Percentiles rank a stretch among this genome's conserved stretches.
phyloP scores from a whole-genome alignment of 176 grass and related monocot genomes.

The Aegilops tauschii region DNA sequence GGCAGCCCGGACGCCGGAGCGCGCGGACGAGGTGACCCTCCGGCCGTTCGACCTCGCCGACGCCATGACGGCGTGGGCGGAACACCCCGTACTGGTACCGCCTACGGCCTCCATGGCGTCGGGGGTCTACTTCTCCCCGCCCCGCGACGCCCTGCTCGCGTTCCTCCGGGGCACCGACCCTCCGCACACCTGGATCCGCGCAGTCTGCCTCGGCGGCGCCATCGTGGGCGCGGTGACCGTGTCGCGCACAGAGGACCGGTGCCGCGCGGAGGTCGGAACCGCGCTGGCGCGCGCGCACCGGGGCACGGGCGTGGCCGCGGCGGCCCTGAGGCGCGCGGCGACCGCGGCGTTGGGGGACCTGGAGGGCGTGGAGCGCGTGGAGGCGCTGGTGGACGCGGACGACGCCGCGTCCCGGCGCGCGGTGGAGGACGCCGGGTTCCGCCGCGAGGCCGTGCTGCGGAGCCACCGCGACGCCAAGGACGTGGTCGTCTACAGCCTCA shows the following conservation, averaged over 20 bases:
- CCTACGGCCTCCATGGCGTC: constrained; percentile 49
- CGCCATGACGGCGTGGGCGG: constrained; percentile 68
- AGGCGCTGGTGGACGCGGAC: constrained; percentile 62
- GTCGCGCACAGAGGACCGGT: constrained; percentile 43
- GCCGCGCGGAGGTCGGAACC: constrained; percentile 55
- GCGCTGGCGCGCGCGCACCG: constrained; percentile 47
- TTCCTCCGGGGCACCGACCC: constrained; percentile 50
- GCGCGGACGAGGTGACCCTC: constrained; percentile 31
- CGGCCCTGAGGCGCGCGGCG: constrained; percentile 38
- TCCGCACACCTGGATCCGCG: constrained; percentile 70
- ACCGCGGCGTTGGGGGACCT: constrained; percentile 35
- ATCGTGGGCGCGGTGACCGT: constrained; percentile 65
- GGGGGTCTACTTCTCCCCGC: constrained; percentile 50
- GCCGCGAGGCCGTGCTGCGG: constrained; percentile 65
- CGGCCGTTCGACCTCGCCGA: constrained; percentile 64
- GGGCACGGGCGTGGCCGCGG: constrained; percentile 57
- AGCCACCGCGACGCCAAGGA: constrained; percentile 44
- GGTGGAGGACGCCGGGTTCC: constrained; percentile 72
- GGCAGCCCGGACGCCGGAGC: background rate
- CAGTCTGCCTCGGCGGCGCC: constrained; percentile 50
- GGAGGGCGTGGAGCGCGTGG: constrained; percentile 72
- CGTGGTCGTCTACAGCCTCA: constrained; percentile 67
- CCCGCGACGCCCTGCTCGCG: constrained; percentile 39
- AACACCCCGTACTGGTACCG: constrained; percentile 37
- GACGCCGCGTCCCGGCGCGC: constrained; percentile 48